These are phyloP conservation scores for Scleroderma citrinum DNA, from an alignment of 768 basidiomycete species.

Conservation along the genomic window DNA sequence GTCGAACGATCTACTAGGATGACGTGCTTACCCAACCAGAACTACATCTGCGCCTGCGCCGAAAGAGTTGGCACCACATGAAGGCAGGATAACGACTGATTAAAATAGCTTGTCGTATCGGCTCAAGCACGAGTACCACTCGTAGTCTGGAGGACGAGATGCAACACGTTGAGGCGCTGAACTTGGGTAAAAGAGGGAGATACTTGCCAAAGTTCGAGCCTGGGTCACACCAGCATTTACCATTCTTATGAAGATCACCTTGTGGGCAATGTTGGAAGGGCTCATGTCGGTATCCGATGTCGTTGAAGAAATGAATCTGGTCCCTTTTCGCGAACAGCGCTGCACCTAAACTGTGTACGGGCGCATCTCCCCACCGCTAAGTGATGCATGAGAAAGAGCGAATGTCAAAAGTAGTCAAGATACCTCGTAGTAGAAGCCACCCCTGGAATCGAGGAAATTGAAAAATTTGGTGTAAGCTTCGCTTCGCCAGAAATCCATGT, in stretches of 20 bases:
- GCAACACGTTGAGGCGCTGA: slow-evolving; percentile 4
- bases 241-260: slow-evolving; percentile 48
- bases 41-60: neutral
- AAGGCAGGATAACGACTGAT: slow-evolving; percentile 6
- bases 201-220: slow-evolving; percentile 60
- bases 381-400: neutral
- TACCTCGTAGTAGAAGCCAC: slow-evolving; percentile 92
- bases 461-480: slow-evolving; percentile 85
- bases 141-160: slow-evolving; percentile 46
- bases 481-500: slow-evolving; percentile 83
- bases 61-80: neutral
- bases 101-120: slow-evolving; percentile 63
- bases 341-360: slow-evolving; percentile 80
- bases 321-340: slow-evolving; percentile 69
- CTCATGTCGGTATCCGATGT: slow-evolving; percentile 82
- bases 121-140: slow-evolving; percentile 86
- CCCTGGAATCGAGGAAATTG: slow-evolving; percentile 69
- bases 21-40: neutral
- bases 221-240: slow-evolving; percentile 71
- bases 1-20: neutral
- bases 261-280: slow-evolving; percentile 73
- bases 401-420: slow-evolving; percentile 8
- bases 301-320: slow-evolving; percentile 76
- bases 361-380: slow-evolving; percentile 82
- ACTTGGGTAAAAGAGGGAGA: neutral